Base-by-base conservation (phyloP, 495 filamentous ascomycete species). In the Coniosporium apollinis region DNA sequence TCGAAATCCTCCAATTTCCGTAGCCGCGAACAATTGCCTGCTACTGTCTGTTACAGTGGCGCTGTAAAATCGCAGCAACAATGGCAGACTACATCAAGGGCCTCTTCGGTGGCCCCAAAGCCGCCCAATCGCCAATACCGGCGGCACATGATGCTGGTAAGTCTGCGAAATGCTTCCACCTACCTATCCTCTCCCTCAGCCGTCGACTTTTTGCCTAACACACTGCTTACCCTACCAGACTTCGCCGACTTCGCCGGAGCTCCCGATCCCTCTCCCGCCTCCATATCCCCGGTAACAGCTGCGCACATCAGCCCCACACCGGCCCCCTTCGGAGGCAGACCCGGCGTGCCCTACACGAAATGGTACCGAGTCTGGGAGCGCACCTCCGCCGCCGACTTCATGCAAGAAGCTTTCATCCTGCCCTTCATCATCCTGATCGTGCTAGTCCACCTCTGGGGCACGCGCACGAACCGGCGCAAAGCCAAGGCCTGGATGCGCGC, bases 361-460 rank as follows among this genome's bases (percentile, higher is more conserved):
- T 96, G 89, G 89, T 97, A 96, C 61, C 81, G 83, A 22, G 64
- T 97, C 19, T 89, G 87, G 70, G 86, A 97, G 69, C 82, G 89
- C 44, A 67, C 80, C 44, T 70, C 68, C 8, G 62, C 76, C 32
- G 60, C 58, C 43, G 89, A 97, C 49, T 97, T 97, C 66, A 69
- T 75, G 56, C 66, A 76, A 50, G 89, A 97, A 62, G 75, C 81
- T 29, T 60, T 87, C 56, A 79, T 96, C 47, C 60, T 89, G 33
- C 66, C 70, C 9, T 65, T 82, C 44, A 69, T 94, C 42, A 45
- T 75, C 17, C 37, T 89, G 22, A 66, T 94, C 34, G 61, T 93
- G 30, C 55, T 73, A 19, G 64, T 91, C 34, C 85, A 96, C 48
- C 50, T 89, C 53, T 79, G 83, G 70, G 89, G 89, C 28, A 73